These are phyloP conservation scores for Diaporthe sp. DNA, from an alignment of 2,329 filamentous ascomycete species.

Conservation along the genomic window DNA sequence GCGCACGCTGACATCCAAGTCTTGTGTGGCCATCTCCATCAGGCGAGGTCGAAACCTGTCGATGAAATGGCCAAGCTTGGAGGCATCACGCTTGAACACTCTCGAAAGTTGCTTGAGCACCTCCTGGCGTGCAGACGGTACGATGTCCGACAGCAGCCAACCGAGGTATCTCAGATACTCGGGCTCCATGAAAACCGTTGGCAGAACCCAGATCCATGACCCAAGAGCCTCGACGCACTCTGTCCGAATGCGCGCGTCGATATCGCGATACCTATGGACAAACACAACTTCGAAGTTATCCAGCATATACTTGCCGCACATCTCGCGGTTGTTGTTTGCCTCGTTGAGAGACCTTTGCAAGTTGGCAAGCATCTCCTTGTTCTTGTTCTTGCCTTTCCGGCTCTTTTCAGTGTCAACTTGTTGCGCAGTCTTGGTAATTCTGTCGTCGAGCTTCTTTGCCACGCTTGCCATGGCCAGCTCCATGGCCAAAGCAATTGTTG, in stretches of 20 bases:
- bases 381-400: constrained; percentile 75
- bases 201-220: constrained; percentile 87
- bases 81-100: constrained; percentile 85
- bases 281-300: constrained; percentile 95
- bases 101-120: constrained; percentile 86
- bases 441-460: constrained; percentile 62
- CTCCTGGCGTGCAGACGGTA: constrained; percentile 82
- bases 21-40: constrained; percentile 91
- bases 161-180: constrained; percentile 93
- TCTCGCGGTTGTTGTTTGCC: constrained; percentile 77
- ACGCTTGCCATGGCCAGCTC: constrained; percentile 77
- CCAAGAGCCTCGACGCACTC: constrained; percentile 91
- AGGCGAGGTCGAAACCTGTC: constrained; percentile 90
- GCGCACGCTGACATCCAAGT: constrained; percentile 85
- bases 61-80: constrained; percentile 90
- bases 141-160: constrained; percentile 92
- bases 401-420: constrained; percentile 84
- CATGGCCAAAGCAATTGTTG: constrained; percentile 85
- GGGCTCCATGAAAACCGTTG: constrained; percentile 91
- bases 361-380: constrained; percentile 82
- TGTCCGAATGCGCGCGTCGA: constrained; percentile 88
- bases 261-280: constrained; percentile 94
- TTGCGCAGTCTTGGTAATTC: constrained; percentile 81
- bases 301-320: constrained; percentile 79
- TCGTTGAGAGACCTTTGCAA: constrained; percentile 81